Conservation (phyloP, 345 rosid species). For the Gynandropsis gynandra region DNA sequence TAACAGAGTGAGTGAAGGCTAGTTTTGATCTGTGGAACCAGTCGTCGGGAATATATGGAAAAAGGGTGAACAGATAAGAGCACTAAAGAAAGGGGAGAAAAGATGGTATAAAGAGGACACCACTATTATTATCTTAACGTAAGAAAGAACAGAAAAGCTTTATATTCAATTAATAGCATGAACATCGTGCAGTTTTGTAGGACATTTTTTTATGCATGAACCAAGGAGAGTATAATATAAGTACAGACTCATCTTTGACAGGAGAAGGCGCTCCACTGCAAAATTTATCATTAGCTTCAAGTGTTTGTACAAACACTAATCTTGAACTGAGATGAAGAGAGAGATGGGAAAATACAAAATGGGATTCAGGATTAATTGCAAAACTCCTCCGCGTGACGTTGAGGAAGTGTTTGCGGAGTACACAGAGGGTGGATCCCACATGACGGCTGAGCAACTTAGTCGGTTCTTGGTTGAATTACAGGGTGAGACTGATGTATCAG, state of each 20-base stretch:
- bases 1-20: no score
- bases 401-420: constrained; percentile 38
- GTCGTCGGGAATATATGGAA: constrained; percentile 22
- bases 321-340: constrained; percentile 26
- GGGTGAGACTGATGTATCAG: constrained; percentile 24
- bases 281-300: background rate
- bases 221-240: constrained; percentile 15
- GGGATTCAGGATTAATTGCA: constrained; percentile 46
- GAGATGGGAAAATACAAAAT: constrained; percentile 23
- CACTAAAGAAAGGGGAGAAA: constrained; percentile 14
- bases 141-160: constrained; percentile 12
- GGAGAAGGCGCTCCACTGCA: background rate
- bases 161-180: constrained; percentile 16
- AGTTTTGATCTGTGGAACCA: constrained; percentile 15
- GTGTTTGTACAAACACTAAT: constrained; percentile 4
- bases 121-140: constrained; percentile 20
- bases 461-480: constrained; percentile 54
- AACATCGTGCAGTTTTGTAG: constrained; percentile 23
- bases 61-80: constrained; percentile 21
- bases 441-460: constrained; percentile 56
- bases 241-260: constrained; percentile 13
- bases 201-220: constrained; percentile 20
- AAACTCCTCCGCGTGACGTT: constrained; percentile 50
- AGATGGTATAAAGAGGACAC: no score
- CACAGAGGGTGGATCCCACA: constrained; percentile 38